Percentiles rank a stretch among this genome's conserved stretches.
These are phyloP conservation scores for Steccherinum ochraceum DNA, from an alignment of 768 basidiomycete genomes.

Conservation along the genomic window DNA sequence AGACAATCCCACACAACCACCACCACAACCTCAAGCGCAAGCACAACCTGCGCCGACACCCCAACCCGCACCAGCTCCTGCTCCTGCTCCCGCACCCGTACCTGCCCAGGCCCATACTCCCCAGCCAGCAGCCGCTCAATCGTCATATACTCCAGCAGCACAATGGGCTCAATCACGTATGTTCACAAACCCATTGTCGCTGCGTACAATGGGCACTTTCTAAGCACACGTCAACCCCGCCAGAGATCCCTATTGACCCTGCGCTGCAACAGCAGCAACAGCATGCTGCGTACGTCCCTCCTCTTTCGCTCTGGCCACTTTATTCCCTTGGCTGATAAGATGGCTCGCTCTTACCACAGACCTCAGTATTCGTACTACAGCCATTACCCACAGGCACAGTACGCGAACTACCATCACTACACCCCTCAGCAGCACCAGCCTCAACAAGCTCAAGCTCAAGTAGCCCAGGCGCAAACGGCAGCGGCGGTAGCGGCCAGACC, in stretches of 20 bases:
- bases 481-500: background rate
- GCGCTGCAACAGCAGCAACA: slow-evolving; percentile 56
- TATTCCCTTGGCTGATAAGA: background rate
- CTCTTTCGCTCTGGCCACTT: slow-evolving; percentile 16
- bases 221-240: too few species aligned
- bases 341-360: too few species aligned
- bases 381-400: slow-evolving; percentile 30
- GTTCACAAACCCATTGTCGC: slow-evolving; percentile 5
- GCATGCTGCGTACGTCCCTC: slow-evolving; percentile 32
- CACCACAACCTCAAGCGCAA: too few species aligned
- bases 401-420: slow-evolving; percentile 40
- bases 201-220: background rate
- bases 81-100: background rate
- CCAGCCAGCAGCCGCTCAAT: background rate
- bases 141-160: slow-evolving; percentile 27
- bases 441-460: background rate
- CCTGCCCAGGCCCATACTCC: background rate
- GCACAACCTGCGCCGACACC: slow-evolving; percentile 13
- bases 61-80: background rate
- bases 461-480: background rate
- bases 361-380: slow-evolving; percentile 37
- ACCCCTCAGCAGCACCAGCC: slow-evolving; percentile 24
- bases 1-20: slow-evolving; percentile 21
- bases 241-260: slow-evolving; percentile 62
- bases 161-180: slow-evolving; percentile 35